phyloP scores from a whole-genome alignment of 2,329 filamentous ascomycete genomes.

The Rutstroemia sp. region DNA sequence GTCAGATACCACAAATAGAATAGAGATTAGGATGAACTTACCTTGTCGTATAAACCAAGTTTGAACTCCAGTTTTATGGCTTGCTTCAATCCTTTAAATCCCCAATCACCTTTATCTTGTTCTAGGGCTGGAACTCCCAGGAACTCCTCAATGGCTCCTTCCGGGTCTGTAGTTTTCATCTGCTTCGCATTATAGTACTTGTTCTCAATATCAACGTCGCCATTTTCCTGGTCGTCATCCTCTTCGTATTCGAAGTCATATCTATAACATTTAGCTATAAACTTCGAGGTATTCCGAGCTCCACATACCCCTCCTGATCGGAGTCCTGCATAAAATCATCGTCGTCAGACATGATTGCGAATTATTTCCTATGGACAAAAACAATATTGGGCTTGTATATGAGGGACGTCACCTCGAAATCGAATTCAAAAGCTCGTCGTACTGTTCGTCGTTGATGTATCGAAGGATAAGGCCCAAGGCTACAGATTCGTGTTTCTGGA shows the following conservation, averaged over 20 bases:
- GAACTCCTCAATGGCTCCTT: conserved; percentile 88
- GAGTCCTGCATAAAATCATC: conserved; percentile 94
- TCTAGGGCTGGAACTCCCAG: conserved; percentile 80
- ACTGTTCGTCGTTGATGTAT: too few relatives aligned
- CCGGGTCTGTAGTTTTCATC: conserved; percentile 77
- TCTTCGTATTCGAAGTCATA: conserved; percentile 98
- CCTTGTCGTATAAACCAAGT: conserved; percentile 79
- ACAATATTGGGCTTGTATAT: not conserved
- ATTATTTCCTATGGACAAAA: not conserved
- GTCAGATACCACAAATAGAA: not conserved
- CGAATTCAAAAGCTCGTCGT: not conserved
- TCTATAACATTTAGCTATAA: conserved; percentile 35
- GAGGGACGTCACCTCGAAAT: not conserved
- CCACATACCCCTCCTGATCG: conserved; percentile 69
- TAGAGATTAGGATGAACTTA: conserved; percentile 30
- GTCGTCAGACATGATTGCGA: conserved; percentile 42
- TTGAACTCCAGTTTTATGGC: conserved; percentile 96
- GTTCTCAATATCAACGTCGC: conserved; percentile 94
- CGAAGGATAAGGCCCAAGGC: conserved; percentile 10
- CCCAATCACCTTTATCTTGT: conserved; percentile 93
- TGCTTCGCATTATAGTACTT: conserved; percentile 99
- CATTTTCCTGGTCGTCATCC: conserved; percentile 75
- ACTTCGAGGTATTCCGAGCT: conserved; percentile 5
- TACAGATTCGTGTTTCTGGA: conserved; percentile 3
- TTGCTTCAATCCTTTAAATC: conserved; percentile 96